Evolutionary conservation across 148 eudicot genomes (phyloP), one percentile per base, ranked within the genome.

Genomic region (Diospyros lotus): DNA sequence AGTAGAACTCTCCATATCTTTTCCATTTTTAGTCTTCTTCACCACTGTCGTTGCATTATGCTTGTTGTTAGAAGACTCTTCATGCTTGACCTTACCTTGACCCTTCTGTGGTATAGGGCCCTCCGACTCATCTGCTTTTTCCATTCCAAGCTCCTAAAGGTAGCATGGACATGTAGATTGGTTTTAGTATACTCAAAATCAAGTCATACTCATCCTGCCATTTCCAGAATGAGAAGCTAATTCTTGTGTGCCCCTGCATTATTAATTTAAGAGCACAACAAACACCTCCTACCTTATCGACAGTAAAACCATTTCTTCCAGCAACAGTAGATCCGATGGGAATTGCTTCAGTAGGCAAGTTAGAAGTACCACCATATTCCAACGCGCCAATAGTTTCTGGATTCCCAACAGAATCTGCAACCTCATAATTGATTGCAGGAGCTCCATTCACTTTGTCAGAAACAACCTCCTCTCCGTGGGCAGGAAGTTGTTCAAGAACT

Each of bases 101-200:
- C 60, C 80, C 64, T 73, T 84, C 54, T 76, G 87, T 45, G 81
- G 72, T 69, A 84, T 78, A 28, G 64, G 76, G 64, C 73, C 82
- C 80, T 83, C 84, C 46, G 75, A 72, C 39, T 61, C 61, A 42
- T 54, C 58, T n/a, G 66, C 50, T 69, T 81, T 80, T 67, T 76
- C 68, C 43, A 65, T 73, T 81, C 73, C 87, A 80, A 69, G 84
- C 68, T 85, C 86, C 90, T 89, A 72, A 40, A 64, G 52, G 71
- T 56, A 78, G 6, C 46, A 86, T 80, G 42, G 6, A 62, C 14
- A 28, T 28, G 28, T 28, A 28, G 28, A 28, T 28, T 28, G 28
- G 28, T 28, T 28, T 28, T 28, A 28, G 28, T 28, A 28, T 28
- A 28, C 28, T 28, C 28, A 28, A 28, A 28, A 28, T 28, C 28